A percentile compares a stretch with the other conserved stretches of the same genome.
phyloP scores from a whole-genome alignment of 2,329 filamentous ascomycete genomes.

The Phaeosphaeria sp. region DNA sequence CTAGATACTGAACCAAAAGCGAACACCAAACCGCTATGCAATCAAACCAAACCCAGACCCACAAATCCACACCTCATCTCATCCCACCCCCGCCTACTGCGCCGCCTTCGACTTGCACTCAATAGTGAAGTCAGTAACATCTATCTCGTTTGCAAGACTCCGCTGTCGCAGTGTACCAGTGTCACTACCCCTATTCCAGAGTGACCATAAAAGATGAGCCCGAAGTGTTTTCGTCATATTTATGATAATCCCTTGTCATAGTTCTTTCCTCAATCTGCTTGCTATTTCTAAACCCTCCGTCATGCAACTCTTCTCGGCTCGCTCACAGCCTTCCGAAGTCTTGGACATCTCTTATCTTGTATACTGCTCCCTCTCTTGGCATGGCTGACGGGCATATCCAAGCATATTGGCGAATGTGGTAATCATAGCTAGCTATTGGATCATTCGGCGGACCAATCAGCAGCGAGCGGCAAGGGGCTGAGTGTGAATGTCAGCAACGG shows the following conservation, averaged over 20 bases:
- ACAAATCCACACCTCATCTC: not conserved
- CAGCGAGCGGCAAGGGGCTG: not conserved
- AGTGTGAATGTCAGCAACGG: not conserved
- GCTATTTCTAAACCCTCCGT: too few relatives aligned
- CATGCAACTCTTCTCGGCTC: not conserved
- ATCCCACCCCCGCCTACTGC: not conserved
- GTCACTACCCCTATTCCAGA: too few relatives aligned
- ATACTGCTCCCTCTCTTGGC: too few relatives aligned
- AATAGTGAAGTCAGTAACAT: conserved; percentile 23
- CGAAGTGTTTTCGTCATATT: too few relatives aligned
- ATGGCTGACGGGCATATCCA: too few relatives aligned
- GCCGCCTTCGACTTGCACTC: conserved; percentile 13
- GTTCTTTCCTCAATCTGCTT: too few relatives aligned
- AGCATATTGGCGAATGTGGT: too few relatives aligned
- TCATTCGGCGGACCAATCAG: not conserved
- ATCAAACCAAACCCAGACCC: not conserved
- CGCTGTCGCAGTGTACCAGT: too few relatives aligned
- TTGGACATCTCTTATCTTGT: too few relatives aligned
- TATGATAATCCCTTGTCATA: too few relatives aligned
- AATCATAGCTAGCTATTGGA: not conserved
- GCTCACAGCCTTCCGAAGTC: not conserved
- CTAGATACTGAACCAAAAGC: not conserved
- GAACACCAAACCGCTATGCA: conserved; percentile 5
- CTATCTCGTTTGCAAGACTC: too few relatives aligned
- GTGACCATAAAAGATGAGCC: too few relatives aligned